A percentile compares a stretch with the other conserved stretches of the same genome.
phyloP scores from a whole-genome alignment of 805 yeast genomes.

The Vanderwaltozyma tropicalis region DNA sequence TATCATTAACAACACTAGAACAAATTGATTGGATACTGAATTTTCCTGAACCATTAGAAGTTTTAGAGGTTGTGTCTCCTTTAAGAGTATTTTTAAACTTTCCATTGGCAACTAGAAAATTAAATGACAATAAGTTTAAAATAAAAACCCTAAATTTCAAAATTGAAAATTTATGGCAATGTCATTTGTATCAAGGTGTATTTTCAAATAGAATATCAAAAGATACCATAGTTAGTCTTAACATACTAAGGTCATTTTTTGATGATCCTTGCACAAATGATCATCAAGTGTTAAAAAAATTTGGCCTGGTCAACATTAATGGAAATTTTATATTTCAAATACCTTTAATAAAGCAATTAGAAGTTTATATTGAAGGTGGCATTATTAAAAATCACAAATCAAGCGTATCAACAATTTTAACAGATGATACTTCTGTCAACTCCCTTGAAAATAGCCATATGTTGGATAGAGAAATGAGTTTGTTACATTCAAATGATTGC shows the following conservation, averaged over 20 bases:
- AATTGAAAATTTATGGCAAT: constrained; percentile 12
- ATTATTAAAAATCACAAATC: background rate
- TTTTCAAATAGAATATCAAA: constrained; percentile 5
- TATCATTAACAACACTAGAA: constrained; percentile 10
- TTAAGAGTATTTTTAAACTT: background rate
- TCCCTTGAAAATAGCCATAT: background rate
- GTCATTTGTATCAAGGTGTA: constrained; percentile 8
- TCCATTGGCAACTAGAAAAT: background rate
- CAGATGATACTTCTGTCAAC: background rate
- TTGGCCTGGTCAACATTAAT: constrained; percentile 5
- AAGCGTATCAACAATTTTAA: background rate
- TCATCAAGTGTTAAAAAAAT: background rate
- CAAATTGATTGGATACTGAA: constrained; percentile 16
- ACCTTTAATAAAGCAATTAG: constrained; percentile 6
- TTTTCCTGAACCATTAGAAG: no score
- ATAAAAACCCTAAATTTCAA: constrained; percentile 3
- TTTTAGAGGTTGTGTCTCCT: constrained; percentile 2
- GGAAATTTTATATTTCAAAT: constrained; percentile 6
- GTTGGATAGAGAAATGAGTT: background rate
- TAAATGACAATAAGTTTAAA: background rate
- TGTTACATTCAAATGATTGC: background rate
- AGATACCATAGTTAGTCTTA: constrained; percentile 4
- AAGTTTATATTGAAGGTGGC: background rate
- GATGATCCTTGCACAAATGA: constrained; percentile 5
- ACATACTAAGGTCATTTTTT: constrained; percentile 3